Percentiles rank a stretch among this genome's conserved stretches.
Evolutionary conservation across 495 filamentous ascomycete genomes (phyloP).

Genomic region (Cercophora samala): DNA sequence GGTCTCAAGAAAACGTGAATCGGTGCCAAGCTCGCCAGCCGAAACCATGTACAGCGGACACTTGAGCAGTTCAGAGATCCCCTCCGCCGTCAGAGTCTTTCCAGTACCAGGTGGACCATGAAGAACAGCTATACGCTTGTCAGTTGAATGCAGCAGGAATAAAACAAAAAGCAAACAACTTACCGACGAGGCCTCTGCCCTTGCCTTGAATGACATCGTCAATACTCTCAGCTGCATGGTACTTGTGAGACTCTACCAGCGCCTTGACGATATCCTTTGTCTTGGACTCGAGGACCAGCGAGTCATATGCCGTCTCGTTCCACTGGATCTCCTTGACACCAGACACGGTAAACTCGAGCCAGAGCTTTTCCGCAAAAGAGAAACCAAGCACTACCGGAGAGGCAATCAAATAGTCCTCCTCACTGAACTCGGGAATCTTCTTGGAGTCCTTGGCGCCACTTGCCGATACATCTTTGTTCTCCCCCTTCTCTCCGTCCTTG

Average conservation of each 20-base stretch:
- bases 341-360: conserved; percentile 86
- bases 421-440: conserved; percentile 59
- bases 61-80: conserved; percentile 77
- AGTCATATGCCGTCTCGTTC: conserved; percentile 33
- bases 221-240: conserved; percentile 74
- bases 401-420: conserved; percentile 84
- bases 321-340: conserved; percentile 56
- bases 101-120: conserved; percentile 84
- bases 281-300: conserved; percentile 29
- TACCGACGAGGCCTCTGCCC: conserved; percentile 58
- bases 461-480: conserved; percentile 37
- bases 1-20: conserved; percentile 70
- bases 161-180: conserved; percentile 57
- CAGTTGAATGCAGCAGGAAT: conserved; percentile 14
- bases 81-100: conserved; percentile 86
- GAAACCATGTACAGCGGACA: conserved; percentile 83
- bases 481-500: conserved; percentile 36
- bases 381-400: conserved; percentile 94
- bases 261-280: conserved; percentile 46
- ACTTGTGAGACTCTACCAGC: conserved; percentile 48
- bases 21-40: conserved; percentile 78
- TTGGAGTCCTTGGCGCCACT: conserved; percentile 37
- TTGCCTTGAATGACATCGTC: conserved; percentile 56
- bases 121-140: conserved; percentile 49
- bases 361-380: conserved; percentile 83